Percentiles rank a stretch among this genome's conserved stretches.
Conservation (phyloP, 2,329 filamentous ascomycete species). For the Sclerotinia spermophila region DNA sequence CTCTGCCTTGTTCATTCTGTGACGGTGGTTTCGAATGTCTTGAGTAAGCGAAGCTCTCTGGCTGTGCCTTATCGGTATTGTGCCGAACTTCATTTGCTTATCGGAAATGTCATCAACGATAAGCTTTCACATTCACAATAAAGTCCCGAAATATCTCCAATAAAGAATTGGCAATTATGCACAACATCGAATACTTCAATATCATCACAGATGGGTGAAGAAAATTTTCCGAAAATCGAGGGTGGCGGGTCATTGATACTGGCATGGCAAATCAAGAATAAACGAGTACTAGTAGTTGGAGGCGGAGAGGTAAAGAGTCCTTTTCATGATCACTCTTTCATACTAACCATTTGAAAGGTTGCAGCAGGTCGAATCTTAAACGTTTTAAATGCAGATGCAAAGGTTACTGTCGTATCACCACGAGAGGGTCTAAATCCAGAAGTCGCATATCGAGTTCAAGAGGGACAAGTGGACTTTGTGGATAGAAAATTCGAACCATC, state of each 20-base stretch:
- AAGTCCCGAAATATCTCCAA: constrained; percentile 2
- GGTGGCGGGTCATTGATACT: constrained; percentile 90
- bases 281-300: constrained; percentile 86
- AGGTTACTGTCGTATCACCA: constrained; percentile 82
- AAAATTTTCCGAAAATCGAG: constrained; percentile 72
- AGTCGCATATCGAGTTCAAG: constrained; percentile 74
- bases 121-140: background rate
- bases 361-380: constrained; percentile 92
- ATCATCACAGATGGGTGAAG: constrained; percentile 25
- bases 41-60: constrained; percentile 15
- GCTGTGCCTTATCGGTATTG: constrained; percentile 10
- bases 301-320: constrained; percentile 75
- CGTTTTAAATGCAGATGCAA: constrained; percentile 90
- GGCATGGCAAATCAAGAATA: constrained; percentile 91
- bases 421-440: constrained; percentile 78
- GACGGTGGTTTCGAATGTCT: constrained; percentile 9
- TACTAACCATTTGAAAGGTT: constrained; percentile 58
- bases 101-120: constrained; percentile 13
- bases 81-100: constrained; percentile 4
- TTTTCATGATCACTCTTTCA: background rate
- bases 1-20: background rate
- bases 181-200: constrained; percentile 14
- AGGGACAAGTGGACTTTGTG: constrained; percentile 72
- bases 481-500: constrained; percentile 79
- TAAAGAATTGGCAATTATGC: constrained; percentile 9